A percentile compares a stretch with the other conserved stretches of the same genome.
phyloP scores from a whole-genome alignment of 75 land plant genomes.

The Selaginella tamariscina region DNA sequence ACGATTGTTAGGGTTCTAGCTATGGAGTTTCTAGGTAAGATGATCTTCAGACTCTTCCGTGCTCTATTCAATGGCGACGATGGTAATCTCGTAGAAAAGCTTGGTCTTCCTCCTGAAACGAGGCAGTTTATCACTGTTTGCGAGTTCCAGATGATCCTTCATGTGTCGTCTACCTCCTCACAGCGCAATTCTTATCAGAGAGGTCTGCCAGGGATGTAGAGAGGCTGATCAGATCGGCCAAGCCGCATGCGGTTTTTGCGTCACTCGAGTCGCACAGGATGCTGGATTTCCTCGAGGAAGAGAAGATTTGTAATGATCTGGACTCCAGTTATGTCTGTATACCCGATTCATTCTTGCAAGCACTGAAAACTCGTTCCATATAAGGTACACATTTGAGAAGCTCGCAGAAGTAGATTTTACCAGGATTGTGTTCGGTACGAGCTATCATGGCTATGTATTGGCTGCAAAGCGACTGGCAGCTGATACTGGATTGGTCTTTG shows the following conservation, averaged over 20 bases:
- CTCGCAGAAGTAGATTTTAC: slow-evolving; percentile 46
- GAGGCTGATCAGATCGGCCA: slow-evolving; percentile 36
- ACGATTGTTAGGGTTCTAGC: no score
- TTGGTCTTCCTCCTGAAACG: not conserved
- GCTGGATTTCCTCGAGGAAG: slow-evolving; percentile 30
- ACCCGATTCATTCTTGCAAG: slow-evolving; percentile 51
- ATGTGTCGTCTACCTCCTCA: slow-evolving; percentile 47
- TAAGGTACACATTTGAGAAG: slow-evolving; percentile 36
- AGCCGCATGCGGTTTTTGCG: slow-evolving; percentile 60
- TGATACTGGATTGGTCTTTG: slow-evolving; percentile 44
- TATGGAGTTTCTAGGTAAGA: no score
- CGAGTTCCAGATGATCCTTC: not conserved
- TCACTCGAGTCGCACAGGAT: slow-evolving; percentile 30
- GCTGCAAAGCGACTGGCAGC: slow-evolving; percentile 59
- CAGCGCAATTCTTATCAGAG: slow-evolving; percentile 49
- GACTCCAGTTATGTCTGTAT: slow-evolving; percentile 12
- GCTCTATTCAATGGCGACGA: no score
- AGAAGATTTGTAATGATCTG: slow-evolving; percentile 13
- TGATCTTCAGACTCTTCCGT: no score
- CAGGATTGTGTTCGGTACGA: slow-evolving; percentile 59
- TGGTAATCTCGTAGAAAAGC: not conserved
- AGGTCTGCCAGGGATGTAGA: slow-evolving; percentile 52
- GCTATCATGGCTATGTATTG: slow-evolving; percentile 55
- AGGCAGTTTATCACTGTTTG: not conserved
- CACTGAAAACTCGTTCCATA: slow-evolving; percentile 38